These are phyloP conservation scores for Lactarius pseudohatsudake DNA, from an alignment of 768 basidiomycete species.

Conservation along the genomic window DNA sequence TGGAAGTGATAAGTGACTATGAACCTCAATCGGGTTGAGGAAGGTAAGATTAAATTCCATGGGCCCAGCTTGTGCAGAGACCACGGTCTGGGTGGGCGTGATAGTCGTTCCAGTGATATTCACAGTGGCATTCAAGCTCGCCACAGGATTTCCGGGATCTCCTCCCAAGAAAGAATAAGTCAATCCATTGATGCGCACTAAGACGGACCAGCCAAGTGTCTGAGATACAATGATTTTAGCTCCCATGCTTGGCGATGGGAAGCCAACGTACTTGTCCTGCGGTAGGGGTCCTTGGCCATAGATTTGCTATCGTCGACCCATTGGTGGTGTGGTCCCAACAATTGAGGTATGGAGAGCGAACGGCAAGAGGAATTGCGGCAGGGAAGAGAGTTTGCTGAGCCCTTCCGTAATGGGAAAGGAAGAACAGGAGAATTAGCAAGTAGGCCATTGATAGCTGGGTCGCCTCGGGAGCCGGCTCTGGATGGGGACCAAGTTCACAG, in stretches of 20 bases:
- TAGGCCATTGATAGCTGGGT: background rate
- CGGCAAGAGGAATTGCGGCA: slow-evolving; percentile 31
- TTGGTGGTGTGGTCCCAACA: slow-evolving; percentile 28
- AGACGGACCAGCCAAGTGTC: slow-evolving; percentile 23
- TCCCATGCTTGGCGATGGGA: background rate
- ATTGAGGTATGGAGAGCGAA: slow-evolving; percentile 34
- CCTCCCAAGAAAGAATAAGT: slow-evolving; percentile 30
- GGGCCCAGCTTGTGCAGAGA: too few relatives aligned
- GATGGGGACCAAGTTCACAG: background rate
- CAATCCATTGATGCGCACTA: slow-evolving; percentile 16
- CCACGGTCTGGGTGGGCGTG: too few relatives aligned
- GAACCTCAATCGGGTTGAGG: too few relatives aligned
- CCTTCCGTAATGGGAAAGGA: background rate
- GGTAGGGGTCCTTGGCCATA: slow-evolving; percentile 29
- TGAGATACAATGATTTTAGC: background rate
- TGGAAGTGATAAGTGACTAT: too few relatives aligned
- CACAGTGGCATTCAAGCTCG: too few relatives aligned
- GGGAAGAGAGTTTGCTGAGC: slow-evolving; percentile 29
- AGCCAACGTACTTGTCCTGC: background rate
- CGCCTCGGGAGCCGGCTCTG: background rate
- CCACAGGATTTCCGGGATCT: background rate
- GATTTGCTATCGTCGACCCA: background rate
- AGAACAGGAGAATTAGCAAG: background rate
- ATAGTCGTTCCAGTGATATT: too few relatives aligned
- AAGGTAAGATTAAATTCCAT: too few relatives aligned